phyloP scores from a whole-genome alignment of 768 basidiomycete genomes.

The Pisolithus albus region DNA sequence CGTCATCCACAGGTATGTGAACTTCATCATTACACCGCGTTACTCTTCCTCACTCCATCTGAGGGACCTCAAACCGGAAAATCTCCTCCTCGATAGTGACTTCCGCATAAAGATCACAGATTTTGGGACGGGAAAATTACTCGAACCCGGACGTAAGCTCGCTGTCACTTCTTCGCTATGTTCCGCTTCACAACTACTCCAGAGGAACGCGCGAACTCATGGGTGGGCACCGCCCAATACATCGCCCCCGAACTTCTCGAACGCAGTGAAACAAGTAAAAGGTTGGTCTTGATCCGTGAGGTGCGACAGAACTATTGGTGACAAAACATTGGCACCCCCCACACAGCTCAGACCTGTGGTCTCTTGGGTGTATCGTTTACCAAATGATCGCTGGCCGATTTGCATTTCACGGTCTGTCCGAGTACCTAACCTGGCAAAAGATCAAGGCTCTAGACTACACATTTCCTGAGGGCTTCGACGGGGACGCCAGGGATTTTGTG shows the following conservation, averaged over 20 bases:
- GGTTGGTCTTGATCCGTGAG: conserved; percentile 36
- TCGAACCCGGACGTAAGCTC: conserved; percentile 48
- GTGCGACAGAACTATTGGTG: not conserved
- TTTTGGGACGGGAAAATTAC: conserved; percentile 86
- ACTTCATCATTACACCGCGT: conserved; percentile 6
- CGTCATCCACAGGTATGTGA: conserved; percentile 71
- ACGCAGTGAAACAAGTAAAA: conserved; percentile 63
- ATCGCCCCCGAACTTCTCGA: conserved; percentile 83
- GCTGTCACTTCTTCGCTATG: not conserved
- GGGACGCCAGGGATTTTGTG: conserved; percentile 74
- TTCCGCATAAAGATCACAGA: conserved; percentile 94
- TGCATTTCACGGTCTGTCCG: conserved; percentile 85
- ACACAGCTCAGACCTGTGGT: conserved; percentile 87
- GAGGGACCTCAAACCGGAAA: conserved; percentile 80
- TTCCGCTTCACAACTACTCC: conserved; percentile 18
- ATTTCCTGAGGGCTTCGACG: conserved; percentile 82
- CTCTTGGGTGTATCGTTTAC: conserved; percentile 88
- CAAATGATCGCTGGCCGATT: conserved; percentile 90
- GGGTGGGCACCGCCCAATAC: conserved; percentile 89
- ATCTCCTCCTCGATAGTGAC: conserved; percentile 80
- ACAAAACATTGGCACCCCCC: conserved; percentile 1
- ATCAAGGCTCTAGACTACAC: conserved; percentile 83
- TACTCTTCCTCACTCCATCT: not conserved
- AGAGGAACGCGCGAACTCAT: conserved; percentile 59
- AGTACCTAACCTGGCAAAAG: conserved; percentile 93